Conservation (phyloP, 2,329 filamentous ascomycete genomes). For the Botrytis fabae region DNA sequence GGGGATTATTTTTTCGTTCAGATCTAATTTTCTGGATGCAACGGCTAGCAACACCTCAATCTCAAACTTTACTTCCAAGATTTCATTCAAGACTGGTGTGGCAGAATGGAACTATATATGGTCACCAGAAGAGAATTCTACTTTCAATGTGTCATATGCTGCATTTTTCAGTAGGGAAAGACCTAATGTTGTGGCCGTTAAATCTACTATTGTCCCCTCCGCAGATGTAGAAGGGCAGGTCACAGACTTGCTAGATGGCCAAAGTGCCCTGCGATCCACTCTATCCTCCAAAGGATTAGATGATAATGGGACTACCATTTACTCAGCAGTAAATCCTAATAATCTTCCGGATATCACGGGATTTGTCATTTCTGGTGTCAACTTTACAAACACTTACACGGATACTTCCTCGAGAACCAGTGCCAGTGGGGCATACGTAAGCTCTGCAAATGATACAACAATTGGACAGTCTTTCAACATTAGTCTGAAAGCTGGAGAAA, state of each 20-base stretch:
- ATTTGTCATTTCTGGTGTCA: slow-evolving; percentile 54
- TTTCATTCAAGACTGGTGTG: slow-evolving; percentile 63
- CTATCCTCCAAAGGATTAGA: slow-evolving; percentile 58
- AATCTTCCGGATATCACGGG: slow-evolving; percentile 64
- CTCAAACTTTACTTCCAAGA: slow-evolving; percentile 58
- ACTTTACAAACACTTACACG: slow-evolving; percentile 41
- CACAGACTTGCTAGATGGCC: slow-evolving; percentile 67
- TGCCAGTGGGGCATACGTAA: slow-evolving; percentile 47
- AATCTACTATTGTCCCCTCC: slow-evolving; percentile 58
- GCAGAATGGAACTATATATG: slow-evolving; percentile 67
- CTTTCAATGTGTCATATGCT: slow-evolving; percentile 61
- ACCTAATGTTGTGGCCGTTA: slow-evolving; percentile 47
- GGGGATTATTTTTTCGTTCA: slow-evolving; percentile 58
- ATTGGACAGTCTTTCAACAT: slow-evolving; percentile 62
- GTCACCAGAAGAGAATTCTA: slow-evolving; percentile 52
- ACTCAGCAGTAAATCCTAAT: slow-evolving; percentile 62
- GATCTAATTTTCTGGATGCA: slow-evolving; percentile 58
- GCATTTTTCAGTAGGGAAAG: slow-evolving; percentile 50
- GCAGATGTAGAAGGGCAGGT: slow-evolving; percentile 56
- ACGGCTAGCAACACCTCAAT: slow-evolving; percentile 59
- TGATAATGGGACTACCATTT: slow-evolving; percentile 54
- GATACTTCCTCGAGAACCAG: slow-evolving; percentile 41
- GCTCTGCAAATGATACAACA: slow-evolving; percentile 57
- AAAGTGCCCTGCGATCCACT: slow-evolving; percentile 64
- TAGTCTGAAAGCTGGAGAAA: slow-evolving; percentile 52